Base-by-base conservation (phyloP, 139 green algal genomes). In the Micractinium sp. region DNA sequence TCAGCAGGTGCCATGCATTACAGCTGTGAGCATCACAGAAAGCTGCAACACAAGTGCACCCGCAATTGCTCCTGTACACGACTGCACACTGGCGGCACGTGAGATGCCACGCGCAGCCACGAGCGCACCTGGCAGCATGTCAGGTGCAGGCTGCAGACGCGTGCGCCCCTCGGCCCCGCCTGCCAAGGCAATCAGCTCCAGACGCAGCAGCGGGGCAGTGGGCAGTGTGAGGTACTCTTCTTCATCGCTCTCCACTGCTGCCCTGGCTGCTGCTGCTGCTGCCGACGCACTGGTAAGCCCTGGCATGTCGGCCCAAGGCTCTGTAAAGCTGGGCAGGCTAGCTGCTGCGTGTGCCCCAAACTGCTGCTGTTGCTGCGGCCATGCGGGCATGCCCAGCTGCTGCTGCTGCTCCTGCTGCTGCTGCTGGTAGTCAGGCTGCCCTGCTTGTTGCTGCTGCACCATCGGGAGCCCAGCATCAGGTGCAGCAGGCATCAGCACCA, bases 191-290 rank as follows among this genome's bases (percentile, higher is more conserved):
- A n/a, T 36, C 23, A 69, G 83, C 66, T 88, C 85, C 47, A 88
- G 41, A 9, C 85, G 39, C 85, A 88, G 85, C 41, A 88, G 47
- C 4, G 85, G 85, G 12, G n/a, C 85, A 9, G 31, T 66, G 2
- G 83, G 67, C 25, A 87, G 38, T 16, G 83, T 47, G 36, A 47
- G 47, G 31, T 36, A 69, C 2, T 87, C 83, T 29, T 87, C 83
- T 15, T 87, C 83, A 53, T 87, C 83, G 14, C 83, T 87, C 14
- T 87, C 83, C 23, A 67, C 83, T 41, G 83, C 83, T 47, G 83
- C 67, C 14, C 66, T 31, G 0, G 83, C 83, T n/a, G 60, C 38
- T 29, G 39, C 27, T 12, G 79, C 39, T 35, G 66, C 83, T n/a
- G 83, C 83, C 35, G 61, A n/a, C 3, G 71, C n/a, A 36, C 83